Conservation (phyloP, 768 basidiomycete species). For the Leccinum uliginosum region DNA sequence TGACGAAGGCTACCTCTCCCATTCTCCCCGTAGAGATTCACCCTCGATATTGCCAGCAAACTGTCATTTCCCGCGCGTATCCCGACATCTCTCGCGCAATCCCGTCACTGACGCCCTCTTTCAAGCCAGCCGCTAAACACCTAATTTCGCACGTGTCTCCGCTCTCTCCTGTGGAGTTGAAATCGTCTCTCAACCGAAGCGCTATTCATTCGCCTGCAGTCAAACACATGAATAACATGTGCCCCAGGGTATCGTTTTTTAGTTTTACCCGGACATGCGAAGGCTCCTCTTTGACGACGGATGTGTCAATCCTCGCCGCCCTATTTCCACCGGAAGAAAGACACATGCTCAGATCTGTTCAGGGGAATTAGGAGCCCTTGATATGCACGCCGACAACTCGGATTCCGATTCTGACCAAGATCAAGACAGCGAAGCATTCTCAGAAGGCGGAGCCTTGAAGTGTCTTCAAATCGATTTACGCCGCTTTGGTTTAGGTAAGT, state of each 20-base stretch:
- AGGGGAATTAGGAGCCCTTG: constrained; percentile 59
- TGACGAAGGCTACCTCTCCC: constrained; percentile 54
- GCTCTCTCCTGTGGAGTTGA: constrained; percentile 25
- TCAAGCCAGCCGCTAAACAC: constrained; percentile 38
- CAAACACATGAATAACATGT: constrained; percentile 9
- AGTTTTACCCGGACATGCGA: constrained; percentile 75
- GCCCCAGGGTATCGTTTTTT: constrained; percentile 60
- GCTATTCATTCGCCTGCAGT: constrained; percentile 10
- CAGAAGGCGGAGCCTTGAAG: constrained; percentile 43
- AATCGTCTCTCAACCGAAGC: constrained; percentile 6
- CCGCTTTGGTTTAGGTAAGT: constrained; percentile 64
- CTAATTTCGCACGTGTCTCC: constrained; percentile 32
- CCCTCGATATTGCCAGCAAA: constrained; percentile 32
- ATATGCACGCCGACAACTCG: constrained; percentile 31
- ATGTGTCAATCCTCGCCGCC: constrained; percentile 59
- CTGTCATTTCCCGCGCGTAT: constrained; percentile 41
- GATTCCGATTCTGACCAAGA: constrained; percentile 39
- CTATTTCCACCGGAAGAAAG: constrained; percentile 67
- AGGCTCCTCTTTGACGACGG: constrained; percentile 73
- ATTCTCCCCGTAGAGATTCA: constrained; percentile 44
- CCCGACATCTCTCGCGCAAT: constrained; percentile 36
- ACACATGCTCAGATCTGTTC: constrained; percentile 72
- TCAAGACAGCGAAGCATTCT: constrained; percentile 29
- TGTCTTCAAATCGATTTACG: constrained; percentile 76
- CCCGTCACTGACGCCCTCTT: constrained; percentile 26